These are phyloP conservation scores for Anthracocystis panici-leucophaei DNA, from an alignment of 1,284 basidiomycete species.

Conservation along the genomic window DNA sequence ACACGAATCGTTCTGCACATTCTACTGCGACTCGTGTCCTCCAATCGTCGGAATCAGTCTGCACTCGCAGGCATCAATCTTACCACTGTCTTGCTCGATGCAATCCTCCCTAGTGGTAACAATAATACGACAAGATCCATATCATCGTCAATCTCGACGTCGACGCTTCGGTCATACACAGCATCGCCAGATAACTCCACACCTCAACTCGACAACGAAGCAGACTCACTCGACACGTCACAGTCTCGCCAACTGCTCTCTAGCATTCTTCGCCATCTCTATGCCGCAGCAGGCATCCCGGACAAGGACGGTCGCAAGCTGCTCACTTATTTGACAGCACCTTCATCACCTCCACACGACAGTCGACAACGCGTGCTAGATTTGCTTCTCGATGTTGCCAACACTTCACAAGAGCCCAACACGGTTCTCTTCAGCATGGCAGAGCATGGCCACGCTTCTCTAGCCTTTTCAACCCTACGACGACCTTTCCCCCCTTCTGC, in stretches of 20 bases:
- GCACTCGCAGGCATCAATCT: constrained; percentile 19
- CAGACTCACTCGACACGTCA: background rate
- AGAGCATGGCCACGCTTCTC: constrained; percentile 46
- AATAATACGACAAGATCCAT: background rate
- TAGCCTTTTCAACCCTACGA: constrained; percentile 51
- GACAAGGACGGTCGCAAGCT: constrained; percentile 46
- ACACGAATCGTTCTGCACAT: constrained; percentile 22
- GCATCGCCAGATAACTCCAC: background rate
- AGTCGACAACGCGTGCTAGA: constrained; percentile 29
- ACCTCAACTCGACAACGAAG: background rate
- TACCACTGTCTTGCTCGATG: constrained; percentile 24
- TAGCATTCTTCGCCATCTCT: constrained; percentile 19
- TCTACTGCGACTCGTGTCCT: constrained; percentile 15
- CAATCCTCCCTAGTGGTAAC: constrained; percentile 7
- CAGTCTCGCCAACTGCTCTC: constrained; percentile 17
- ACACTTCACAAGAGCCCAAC: constrained; percentile 46
- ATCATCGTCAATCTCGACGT: constrained; percentile 4
- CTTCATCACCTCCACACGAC: background rate
- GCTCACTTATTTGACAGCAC: constrained; percentile 23
- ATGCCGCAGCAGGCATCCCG: constrained; percentile 41
- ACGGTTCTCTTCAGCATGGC: constrained; percentile 45
- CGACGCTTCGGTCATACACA: background rate
- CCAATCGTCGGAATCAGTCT: constrained; percentile 29
- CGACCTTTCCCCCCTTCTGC: constrained; percentile 56
- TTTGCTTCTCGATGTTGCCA: constrained; percentile 48